phyloP scores from a whole-genome alignment of 2,329 filamentous ascomycete species.

The Sporothrix humicola region DNA sequence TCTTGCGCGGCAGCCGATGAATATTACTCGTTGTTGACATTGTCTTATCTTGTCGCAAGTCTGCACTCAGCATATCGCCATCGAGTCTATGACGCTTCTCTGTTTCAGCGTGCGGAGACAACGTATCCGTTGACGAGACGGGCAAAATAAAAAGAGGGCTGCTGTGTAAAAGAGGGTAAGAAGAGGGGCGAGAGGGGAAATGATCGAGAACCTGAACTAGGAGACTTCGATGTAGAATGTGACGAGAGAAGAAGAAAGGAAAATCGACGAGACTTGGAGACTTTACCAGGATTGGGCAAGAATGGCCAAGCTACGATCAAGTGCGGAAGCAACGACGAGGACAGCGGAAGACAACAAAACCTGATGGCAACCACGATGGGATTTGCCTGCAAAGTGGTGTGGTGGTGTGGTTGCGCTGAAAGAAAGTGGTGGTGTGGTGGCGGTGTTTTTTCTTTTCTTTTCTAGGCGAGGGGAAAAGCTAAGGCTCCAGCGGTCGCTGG shows the following conservation, averaged over 20 bases:
- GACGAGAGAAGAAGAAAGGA: too few species aligned
- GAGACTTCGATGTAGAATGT: too few species aligned
- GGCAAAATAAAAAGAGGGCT: not conserved
- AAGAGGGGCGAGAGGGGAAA: not conserved
- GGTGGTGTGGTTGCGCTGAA: not conserved
- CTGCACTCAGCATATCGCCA: too few species aligned
- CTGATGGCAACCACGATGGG: not conserved
- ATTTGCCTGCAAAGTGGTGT: not conserved
- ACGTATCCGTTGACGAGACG: not conserved
- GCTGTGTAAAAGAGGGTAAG: not conserved
- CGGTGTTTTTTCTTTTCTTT: not conserved
- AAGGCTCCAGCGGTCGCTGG: not conserved
- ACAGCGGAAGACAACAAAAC: not conserved
- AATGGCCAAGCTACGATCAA: too few species aligned
- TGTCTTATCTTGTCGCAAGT: not conserved
- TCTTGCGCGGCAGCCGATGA: constrained; percentile 8
- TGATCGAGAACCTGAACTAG: not conserved
- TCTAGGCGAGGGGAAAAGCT: not conserved
- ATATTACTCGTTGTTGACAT: not conserved
- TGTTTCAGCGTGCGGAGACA: constrained; percentile 5
- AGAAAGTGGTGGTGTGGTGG: constrained; percentile 1
- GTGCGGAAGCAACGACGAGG: not conserved
- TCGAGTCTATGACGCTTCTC: not conserved
- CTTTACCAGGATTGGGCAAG: too few species aligned
- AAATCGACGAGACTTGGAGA: too few species aligned